Evolutionary conservation across 225 moss, liverwort and hornwort genomes (phyloP).

Genomic region (Marchantia paleacea): DNA sequence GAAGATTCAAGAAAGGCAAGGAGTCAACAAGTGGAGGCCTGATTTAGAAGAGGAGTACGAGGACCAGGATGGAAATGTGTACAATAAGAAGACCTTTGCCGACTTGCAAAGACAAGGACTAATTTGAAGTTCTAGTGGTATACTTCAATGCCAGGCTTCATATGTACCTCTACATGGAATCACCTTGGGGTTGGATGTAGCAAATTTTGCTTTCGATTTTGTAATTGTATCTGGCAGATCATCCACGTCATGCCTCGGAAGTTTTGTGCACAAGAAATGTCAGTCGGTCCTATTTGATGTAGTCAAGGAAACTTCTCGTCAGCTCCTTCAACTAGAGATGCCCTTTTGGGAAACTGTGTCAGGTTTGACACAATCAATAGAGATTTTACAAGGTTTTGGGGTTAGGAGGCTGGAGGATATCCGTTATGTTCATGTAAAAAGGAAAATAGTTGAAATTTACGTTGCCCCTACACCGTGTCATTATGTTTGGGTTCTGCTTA

Average conservation of each 20-base stretch:
- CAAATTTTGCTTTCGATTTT: background rate
- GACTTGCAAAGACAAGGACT: slow-evolving; percentile 85
- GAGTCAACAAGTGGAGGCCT: slow-evolving; percentile 92
- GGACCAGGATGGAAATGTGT: slow-evolving; percentile 77
- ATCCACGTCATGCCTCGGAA: background rate
- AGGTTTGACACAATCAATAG: background rate
- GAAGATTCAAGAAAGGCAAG: slow-evolving; percentile 83
- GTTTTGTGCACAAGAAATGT: background rate
- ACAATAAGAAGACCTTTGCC: slow-evolving; percentile 78
- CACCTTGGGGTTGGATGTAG: background rate
- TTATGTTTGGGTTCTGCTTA: background rate
- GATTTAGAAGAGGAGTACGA: slow-evolving; percentile 93
- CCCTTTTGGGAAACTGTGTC: background rate
- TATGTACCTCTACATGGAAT: background rate
- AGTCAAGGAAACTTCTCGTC: background rate
- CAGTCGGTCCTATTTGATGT: background rate
- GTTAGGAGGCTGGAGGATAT: background rate
- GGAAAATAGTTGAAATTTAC: background rate
- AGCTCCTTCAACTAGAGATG: background rate
- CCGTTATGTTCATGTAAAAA: background rate
- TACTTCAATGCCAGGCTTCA: background rate
- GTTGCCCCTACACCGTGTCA: background rate
- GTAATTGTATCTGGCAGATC: slow-evolving; percentile 6
- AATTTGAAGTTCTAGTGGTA: slow-evolving; percentile 35
- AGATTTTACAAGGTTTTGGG: background rate